These are phyloP conservation scores for Omphalea diandra DNA, from an alignment of 441 rosid species.

Conservation along the genomic window DNA sequence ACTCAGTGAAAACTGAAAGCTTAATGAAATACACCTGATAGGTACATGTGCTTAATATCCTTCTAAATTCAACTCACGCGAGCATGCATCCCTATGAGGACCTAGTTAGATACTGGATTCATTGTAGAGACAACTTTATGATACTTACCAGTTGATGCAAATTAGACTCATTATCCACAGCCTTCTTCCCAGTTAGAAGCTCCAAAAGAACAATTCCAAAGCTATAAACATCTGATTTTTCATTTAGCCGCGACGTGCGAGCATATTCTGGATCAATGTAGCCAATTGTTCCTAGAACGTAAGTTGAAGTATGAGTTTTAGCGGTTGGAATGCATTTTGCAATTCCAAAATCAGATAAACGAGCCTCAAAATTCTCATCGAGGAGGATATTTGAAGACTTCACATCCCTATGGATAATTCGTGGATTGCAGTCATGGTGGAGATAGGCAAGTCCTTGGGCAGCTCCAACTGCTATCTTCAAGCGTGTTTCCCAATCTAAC, in stretches of 20 bases:
- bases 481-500: slow-evolving; percentile 90
- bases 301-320: slow-evolving; percentile 81
- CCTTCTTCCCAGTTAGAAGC: slow-evolving; percentile 92
- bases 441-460: slow-evolving; percentile 97
- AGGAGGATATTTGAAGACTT: slow-evolving; percentile 89
- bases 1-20: no score
- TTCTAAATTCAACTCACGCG: neutral
- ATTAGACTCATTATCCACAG: slow-evolving; percentile 87
- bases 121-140: neutral
- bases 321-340: slow-evolving; percentile 78
- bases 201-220: slow-evolving; percentile 92
- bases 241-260: slow-evolving; percentile 74
- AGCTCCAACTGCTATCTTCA: slow-evolving; percentile 85
- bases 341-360: slow-evolving; percentile 85
- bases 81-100: no score
- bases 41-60: neutral
- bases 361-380: slow-evolving; percentile 87
- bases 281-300: slow-evolving; percentile 87
- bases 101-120: no score
- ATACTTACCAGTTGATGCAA: slow-evolving; percentile 70
- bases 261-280: slow-evolving; percentile 98
- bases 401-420: slow-evolving; percentile 85
- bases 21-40: neutral
- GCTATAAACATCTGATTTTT: slow-evolving; percentile 93
- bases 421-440: slow-evolving; percentile 91